These are phyloP conservation scores for Botrytis paeoniae DNA, from an alignment of 2,329 filamentous ascomycete genomes.

Conservation along the genomic window DNA sequence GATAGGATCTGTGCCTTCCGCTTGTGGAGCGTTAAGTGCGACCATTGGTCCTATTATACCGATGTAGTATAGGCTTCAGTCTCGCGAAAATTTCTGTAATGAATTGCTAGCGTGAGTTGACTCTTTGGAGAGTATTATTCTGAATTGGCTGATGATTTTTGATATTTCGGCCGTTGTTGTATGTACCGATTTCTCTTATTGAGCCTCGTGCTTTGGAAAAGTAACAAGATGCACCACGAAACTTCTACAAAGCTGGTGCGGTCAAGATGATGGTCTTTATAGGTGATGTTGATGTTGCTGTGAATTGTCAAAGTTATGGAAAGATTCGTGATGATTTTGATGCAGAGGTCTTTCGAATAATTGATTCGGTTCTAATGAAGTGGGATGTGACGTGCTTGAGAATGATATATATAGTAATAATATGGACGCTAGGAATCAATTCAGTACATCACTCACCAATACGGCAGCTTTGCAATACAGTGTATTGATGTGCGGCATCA, in stretches of 20 bases:
- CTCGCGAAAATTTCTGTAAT: too few species aligned
- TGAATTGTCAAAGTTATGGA: neutral
- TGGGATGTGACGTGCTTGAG: neutral
- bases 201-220: neutral
- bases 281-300: neutral
- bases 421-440: neutral
- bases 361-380: neutral
- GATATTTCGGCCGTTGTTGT: neutral
- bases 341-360: neutral
- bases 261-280: neutral
- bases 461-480: neutral
- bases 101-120: neutral
- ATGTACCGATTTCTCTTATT: too few species aligned
- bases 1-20: neutral
- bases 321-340: too few species aligned
- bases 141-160: neutral
- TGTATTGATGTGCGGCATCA: neutral
- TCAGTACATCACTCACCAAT: neutral
- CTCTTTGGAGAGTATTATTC: neutral
- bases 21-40: rapidly evolving
- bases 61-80: neutral
- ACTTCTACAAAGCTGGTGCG: neutral
- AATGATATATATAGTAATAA: neutral
- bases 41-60: neutral
- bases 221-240: neutral